Base-by-base conservation (phyloP, 2,329 filamentous ascomycete genomes). In the Westerdykella ornata region DNA sequence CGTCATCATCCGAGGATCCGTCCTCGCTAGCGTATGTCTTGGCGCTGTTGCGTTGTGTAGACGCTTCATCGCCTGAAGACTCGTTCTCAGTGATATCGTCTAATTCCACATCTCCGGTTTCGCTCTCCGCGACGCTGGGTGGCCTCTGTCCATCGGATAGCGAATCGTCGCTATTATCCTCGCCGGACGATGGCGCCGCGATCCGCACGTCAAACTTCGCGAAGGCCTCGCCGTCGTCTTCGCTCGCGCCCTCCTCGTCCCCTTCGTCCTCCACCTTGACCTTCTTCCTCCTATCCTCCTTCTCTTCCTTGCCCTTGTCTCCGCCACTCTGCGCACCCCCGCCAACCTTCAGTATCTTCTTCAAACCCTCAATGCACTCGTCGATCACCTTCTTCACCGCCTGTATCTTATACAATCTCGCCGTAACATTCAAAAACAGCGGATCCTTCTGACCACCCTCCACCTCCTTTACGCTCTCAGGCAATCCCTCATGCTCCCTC, bases 401-500 rank as follows among this genome's bases (percentile, higher is more conserved):
- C 40, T 71, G 74, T 12, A 77, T 77, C 45, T 79, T 81, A 55
- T 76, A 81, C 38, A 82, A 49, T 39, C 79, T 64, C 12, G 76
- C 78, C 35, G 72, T 66, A 12, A 82, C 77, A 62, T 82, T 82
- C 14, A 75, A 66, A 39, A 71, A 67, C 1, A 74, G 72, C 0
- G 65, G 47, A 43, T 73, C 72, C 12, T 68, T 59, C 3, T 60
- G 57, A 20, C 48, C 68, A 47, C 60, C 68, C 48, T 60, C 62
- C 42, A 66, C 57, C 18, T 60, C 65, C 40, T 46, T 57, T 12
- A 53, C 57, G 13, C 60, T 53, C 20, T 71, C 52, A 30, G 68
- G 67, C 38, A 82, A 69, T 12, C 68, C 66, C 11, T 71, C 68
- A 12, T 69, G 68, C 20, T 75, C 72, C 28, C 70, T 70, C 32